Conservation (phyloP, 352 stramenopile genomes). For the Pythium rishiriense region DNA sequence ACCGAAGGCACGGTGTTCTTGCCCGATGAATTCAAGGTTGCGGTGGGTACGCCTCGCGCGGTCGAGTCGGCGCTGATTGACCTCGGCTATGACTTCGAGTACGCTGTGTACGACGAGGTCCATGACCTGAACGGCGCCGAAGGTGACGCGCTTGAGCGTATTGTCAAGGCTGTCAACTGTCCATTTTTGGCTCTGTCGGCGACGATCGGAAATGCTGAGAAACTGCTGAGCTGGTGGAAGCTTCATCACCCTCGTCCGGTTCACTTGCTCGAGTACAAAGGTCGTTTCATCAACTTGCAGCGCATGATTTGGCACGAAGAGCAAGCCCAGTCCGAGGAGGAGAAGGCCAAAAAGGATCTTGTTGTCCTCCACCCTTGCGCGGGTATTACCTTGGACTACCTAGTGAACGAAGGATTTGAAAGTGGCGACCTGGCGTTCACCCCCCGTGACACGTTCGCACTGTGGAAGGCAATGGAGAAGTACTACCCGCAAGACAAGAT, state of each 20-base stretch:
- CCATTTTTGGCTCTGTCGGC: conserved; percentile 97
- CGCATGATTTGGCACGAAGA: conserved; percentile 93
- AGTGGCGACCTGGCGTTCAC: conserved; percentile 92
- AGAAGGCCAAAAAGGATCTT: conserved; percentile 53
- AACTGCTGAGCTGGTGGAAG: conserved; percentile 95
- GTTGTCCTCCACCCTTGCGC: conserved; percentile 81
- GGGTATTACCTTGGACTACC: conserved; percentile 82
- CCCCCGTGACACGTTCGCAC: conserved; percentile 94
- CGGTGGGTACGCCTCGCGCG: conserved; percentile 95
- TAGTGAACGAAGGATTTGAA: conserved; percentile 82
- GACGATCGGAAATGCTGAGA: conserved; percentile 96
- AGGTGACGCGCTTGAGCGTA: conserved; percentile 95
- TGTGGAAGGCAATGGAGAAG: conserved; percentile 92
- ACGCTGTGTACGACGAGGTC: conserved; percentile 98
- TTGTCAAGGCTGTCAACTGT: conserved; percentile 94
- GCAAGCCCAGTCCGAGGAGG: conserved; percentile 31
- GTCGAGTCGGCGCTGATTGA: conserved; percentile 93
- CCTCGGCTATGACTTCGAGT: conserved; percentile 95
- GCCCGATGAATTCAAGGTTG: conserved; percentile 85
- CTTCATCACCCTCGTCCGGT: conserved; percentile 86
- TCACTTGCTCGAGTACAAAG: conserved; percentile 94
- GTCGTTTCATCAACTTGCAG: conserved; percentile 98
- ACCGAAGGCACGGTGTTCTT: conserved; percentile 91
- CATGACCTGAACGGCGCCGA: conserved; percentile 97
- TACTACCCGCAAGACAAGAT: conserved; percentile 79